Base-by-base conservation (phyloP, 2,329 filamentous ascomycete genomes). In the Cercospora berteroae region DNA sequence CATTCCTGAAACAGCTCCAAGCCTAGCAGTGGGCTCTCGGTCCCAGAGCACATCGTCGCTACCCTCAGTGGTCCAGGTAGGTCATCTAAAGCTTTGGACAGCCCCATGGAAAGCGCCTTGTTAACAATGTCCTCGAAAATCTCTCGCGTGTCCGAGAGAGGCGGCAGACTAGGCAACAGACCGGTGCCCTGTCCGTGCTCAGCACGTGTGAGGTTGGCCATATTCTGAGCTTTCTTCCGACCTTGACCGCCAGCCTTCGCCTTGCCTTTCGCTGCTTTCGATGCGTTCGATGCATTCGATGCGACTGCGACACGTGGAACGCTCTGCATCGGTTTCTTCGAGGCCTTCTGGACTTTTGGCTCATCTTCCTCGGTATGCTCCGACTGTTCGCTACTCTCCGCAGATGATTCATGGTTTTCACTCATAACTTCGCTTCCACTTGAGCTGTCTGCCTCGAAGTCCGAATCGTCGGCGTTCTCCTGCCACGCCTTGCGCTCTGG, bases 1-100 rank as follows among this genome's bases (percentile, higher is more conserved):
- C 81, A 75, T 23, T 79, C 77, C 74, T 75, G 60, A 56, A 92
- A 78, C 76, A 89, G 80, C 13, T 87, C 80, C 13, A 93, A 75
- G 0, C 89, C 88, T 1, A 93, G 81, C 1, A 94, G 79, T 0
- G 91, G 91, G 4, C 88, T 87, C 71, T 94, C 91, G 0, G 91
- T 94, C 0, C 91, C 91, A 1, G 90, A 93, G 75, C 90, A 94
- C 81, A 93, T 87, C 0, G 91, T 94, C 0, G 85, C 90, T 27
- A 93, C 81, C 8, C 83, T 78, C 0, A 90, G 71, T 4, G 80
- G 74, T 6, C 80, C 63, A 33, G 58, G 36, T 2, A 68, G 39
- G 6, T 39, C n/a, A 3, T 62, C 13, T 1, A 68, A 3, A 9
- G 62, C 55, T 36, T 65, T 10, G 5, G 44, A 25, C 3, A 68